A percentile compares a stretch with the other conserved stretches of the same genome.
Conservation (phyloP, 352 stramenopile genomes). For the Phytophthora sansomeana region DNA sequence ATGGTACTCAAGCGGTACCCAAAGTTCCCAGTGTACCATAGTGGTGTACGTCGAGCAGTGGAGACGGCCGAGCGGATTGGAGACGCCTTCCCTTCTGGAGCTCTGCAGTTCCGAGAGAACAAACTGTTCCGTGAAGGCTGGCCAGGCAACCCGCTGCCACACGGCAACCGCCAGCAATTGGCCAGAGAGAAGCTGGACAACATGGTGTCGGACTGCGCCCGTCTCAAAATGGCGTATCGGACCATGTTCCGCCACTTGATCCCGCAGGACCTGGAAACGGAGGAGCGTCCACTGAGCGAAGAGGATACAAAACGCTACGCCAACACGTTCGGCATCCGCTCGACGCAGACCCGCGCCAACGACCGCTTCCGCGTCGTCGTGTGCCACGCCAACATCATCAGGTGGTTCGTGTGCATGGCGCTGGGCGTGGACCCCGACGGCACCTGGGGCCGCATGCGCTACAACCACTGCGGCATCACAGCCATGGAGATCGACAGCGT, state of each 20-base stretch:
- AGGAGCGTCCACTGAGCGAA: constrained; percentile 52
- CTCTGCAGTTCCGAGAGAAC: constrained; percentile 61
- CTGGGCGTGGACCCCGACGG: constrained; percentile 67
- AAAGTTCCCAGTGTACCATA: constrained; percentile 68
- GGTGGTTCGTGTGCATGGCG: constrained; percentile 76
- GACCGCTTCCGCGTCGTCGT: constrained; percentile 67
- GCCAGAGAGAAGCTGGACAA: constrained; percentile 75
- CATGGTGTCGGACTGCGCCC: constrained; percentile 75
- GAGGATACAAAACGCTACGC: constrained; percentile 64
- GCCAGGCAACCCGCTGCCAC: constrained; percentile 69
- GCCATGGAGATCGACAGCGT: constrained; percentile 73
- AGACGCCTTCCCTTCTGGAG: constrained; percentile 45
- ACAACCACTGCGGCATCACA: constrained; percentile 74
- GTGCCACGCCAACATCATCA: constrained; percentile 80
- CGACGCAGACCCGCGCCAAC: constrained; percentile 48
- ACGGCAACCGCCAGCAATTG: constrained; percentile 70
- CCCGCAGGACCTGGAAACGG: constrained; percentile 61
- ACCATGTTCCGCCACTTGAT: constrained; percentile 77
- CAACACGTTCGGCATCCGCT: constrained; percentile 49
- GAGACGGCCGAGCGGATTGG: constrained; percentile 63
- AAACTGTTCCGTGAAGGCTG: constrained; percentile 77
- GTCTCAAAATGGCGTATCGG: constrained; percentile 69
- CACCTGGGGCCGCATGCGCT: constrained; percentile 77
- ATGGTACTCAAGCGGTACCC: constrained; percentile 66
- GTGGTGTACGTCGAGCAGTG: constrained; percentile 53